Evolutionary conservation across 306 rosid genomes (phyloP).

Genomic region (Trifolium repens): DNA sequence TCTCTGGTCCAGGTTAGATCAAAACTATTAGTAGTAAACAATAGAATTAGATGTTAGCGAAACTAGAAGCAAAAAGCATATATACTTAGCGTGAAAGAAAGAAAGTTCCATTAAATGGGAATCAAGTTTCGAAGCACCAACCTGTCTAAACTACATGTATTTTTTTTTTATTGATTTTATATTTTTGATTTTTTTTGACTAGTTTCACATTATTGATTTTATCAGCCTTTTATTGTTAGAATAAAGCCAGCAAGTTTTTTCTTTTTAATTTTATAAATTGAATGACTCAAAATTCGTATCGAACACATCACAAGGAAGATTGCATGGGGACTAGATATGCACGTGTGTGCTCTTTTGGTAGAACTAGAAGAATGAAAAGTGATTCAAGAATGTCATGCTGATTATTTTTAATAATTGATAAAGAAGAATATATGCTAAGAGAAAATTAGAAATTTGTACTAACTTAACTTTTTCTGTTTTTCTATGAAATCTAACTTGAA

Average conservation of each 20-base stretch:
- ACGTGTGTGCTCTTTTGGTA: conserved; percentile 18
- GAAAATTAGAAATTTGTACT: too few relatives aligned
- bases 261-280: neutral
- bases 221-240: conserved; percentile 3
- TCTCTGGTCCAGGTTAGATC: too few relatives aligned
- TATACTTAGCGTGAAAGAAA: conserved; percentile 22
- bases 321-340: conserved; percentile 12
- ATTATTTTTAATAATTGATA: neutral
- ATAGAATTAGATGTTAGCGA: conserved; percentile 33
- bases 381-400: conserved; percentile 1
- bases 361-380: conserved; percentile 3
- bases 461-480: too few relatives aligned
- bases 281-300: conserved; percentile 31
- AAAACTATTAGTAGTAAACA: neutral
- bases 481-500: too few relatives aligned
- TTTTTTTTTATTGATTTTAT: neutral
- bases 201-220: neutral
- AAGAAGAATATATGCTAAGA: too few relatives aligned
- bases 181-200: neutral
- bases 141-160: neutral
- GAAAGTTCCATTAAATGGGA: conserved; percentile 7
- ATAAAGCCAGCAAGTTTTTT: conserved; percentile 2
- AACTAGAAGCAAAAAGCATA: conserved; percentile 34
- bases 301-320: conserved; percentile 19
- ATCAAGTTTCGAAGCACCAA: conserved; percentile 27